A percentile compares a stretch with the other conserved stretches of the same genome.
These are phyloP conservation scores for Rhodotorula sp. DNA, from an alignment of 1,284 basidiomycete genomes.

Conservation along the genomic window DNA sequence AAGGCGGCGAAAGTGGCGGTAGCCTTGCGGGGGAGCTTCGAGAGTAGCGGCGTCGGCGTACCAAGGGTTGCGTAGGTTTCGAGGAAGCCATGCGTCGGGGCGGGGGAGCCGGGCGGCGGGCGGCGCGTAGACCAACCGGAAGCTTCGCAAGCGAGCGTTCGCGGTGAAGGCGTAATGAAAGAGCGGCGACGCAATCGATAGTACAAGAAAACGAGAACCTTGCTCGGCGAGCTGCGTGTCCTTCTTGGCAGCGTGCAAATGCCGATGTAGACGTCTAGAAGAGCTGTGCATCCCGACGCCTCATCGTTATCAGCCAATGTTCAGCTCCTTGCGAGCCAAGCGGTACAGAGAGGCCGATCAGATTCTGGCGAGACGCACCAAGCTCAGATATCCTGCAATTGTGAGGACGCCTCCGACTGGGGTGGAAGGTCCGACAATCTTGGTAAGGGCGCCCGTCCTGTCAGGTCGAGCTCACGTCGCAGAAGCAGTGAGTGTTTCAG, in stretches of 20 bases:
- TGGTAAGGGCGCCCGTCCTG: constrained; percentile 30
- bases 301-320: no score
- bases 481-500: background rate
- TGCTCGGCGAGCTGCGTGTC: background rate
- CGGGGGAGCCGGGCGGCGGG: no score
- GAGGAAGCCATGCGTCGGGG: background rate
- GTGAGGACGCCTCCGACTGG: constrained; percentile 36
- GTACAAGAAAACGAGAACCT: background rate
- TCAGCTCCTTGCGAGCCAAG: no score
- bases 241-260: background rate
- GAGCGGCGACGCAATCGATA: background rate
- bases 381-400: constrained; percentile 32
- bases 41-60: no score
- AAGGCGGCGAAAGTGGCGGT: no score
- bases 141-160: no score
- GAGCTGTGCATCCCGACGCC: no score
- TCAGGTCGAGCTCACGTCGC: background rate
- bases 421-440: constrained; percentile 31
- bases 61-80: no score
- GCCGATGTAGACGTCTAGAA: background rate
- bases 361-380: background rate
- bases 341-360: no score
- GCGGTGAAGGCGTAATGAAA: background rate
- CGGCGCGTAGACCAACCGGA: no score
- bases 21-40: no score